Evolutionary conservation across 2,329 filamentous ascomycete genomes (phyloP).

Genomic region (Blumeria hordei): DNA sequence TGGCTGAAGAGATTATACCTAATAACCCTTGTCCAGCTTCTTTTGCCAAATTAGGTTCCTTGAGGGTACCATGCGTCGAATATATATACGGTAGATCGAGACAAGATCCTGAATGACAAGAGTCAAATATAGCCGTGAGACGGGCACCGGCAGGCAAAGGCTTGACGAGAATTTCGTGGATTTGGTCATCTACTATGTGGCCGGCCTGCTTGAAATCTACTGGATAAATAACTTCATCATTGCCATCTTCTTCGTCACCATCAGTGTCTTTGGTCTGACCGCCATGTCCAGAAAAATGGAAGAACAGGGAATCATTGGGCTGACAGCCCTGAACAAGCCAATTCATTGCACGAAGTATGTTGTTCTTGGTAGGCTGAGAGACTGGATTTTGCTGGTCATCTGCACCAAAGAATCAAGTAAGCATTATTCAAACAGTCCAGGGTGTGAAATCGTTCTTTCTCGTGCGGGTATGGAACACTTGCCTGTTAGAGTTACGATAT

Average conservation of each 20-base stretch:
- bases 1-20: constrained; percentile 34
- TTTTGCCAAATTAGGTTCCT: constrained; percentile 24
- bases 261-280: constrained; percentile 60
- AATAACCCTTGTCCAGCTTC: constrained; percentile 30
- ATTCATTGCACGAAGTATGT: constrained; percentile 91
- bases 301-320: constrained; percentile 86
- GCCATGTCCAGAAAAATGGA: constrained; percentile 69
- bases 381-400: constrained; percentile 93
- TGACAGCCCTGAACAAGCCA: constrained; percentile 87
- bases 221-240: constrained; percentile 64
- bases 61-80: constrained; percentile 20
- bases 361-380: constrained; percentile 87
- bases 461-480: not conserved
- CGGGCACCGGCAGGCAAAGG: constrained; percentile 61
- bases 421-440: not conserved
- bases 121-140: constrained; percentile 42
- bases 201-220: constrained; percentile 54
- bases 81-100: constrained; percentile 42
- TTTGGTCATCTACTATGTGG: constrained; percentile 62
- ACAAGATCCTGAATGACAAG: constrained; percentile 39
- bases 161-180: constrained; percentile 53
- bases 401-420: not conserved
- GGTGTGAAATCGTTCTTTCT: too few relatives aligned
- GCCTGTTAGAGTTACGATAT: constrained; percentile 75
- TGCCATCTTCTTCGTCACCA: constrained; percentile 58